Conservation (phyloP, 106 monocot species). For the Allium cepa region DNA sequence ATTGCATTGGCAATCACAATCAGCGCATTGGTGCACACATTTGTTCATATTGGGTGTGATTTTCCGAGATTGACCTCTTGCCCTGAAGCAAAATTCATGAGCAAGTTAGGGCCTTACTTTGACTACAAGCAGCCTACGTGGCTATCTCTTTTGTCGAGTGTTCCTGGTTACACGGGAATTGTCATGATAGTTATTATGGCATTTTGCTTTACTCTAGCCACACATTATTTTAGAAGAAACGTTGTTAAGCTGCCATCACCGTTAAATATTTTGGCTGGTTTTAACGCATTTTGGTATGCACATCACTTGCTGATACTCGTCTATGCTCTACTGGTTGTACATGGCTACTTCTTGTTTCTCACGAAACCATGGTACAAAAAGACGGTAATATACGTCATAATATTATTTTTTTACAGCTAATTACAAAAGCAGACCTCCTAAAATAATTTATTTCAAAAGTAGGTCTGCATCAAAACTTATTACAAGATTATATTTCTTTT, state of each 20-base stretch:
- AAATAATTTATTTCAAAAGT: no score
- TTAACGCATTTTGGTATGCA: slow-evolving; percentile 98
- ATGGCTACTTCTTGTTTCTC: slow-evolving; percentile 79
- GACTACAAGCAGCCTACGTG: slow-evolving; percentile 78
- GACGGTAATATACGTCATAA: slow-evolving; percentile 28
- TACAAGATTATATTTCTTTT: no score
- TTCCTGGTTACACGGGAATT: slow-evolving; percentile 69
- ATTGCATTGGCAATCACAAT: slow-evolving; percentile 57
- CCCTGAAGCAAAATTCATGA: slow-evolving; percentile 49
- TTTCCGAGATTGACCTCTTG: slow-evolving; percentile 66
- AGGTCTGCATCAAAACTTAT: no score
- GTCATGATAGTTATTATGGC: slow-evolving; percentile 80
- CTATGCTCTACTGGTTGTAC: slow-evolving; percentile 64
- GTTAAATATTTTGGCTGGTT: slow-evolving; percentile 74
- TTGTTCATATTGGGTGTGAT: slow-evolving; percentile 71
- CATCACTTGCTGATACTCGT: slow-evolving; percentile 74
- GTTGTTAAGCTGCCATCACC: slow-evolving; percentile 80
- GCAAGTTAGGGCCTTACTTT: slow-evolving; percentile 49
- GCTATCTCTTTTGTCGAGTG: slow-evolving; percentile 32
- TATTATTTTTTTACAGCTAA: no score
- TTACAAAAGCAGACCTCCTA: no score
- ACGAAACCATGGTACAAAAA: slow-evolving; percentile 84
- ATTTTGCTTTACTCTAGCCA: slow-evolving; percentile 82
- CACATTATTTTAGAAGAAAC: slow-evolving; percentile 74
- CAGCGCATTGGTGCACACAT: slow-evolving; percentile 43